Conservation (phyloP, 2,329 filamentous ascomycete species). For the Aspergillus phoenicis region DNA sequence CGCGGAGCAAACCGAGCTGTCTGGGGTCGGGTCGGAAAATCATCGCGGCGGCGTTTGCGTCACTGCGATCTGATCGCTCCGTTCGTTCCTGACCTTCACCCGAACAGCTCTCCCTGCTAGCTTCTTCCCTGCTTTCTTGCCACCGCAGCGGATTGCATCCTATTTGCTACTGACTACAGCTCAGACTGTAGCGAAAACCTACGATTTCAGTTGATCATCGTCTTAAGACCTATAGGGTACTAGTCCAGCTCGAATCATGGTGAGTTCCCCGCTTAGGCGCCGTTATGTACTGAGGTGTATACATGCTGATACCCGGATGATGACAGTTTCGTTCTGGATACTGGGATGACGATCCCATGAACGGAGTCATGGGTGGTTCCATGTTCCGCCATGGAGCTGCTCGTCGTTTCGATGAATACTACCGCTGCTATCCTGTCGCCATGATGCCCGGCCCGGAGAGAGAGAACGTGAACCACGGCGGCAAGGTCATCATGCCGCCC, state of each 20-base stretch:
- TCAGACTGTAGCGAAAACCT: background rate
- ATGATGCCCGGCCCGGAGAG: constrained; percentile 92
- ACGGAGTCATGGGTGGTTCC: constrained; percentile 56
- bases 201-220: background rate
- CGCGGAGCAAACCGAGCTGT: constrained; percentile 13
- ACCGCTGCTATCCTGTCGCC: constrained; percentile 90
- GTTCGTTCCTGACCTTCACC: constrained; percentile 8
- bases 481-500: constrained; percentile 96
- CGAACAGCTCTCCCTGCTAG: constrained; percentile 2
- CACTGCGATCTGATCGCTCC: constrained; percentile 32
- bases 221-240: background rate
- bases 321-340: constrained; percentile 50
- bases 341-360: constrained; percentile 57
- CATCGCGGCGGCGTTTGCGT: constrained; percentile 42
- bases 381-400: constrained; percentile 55
- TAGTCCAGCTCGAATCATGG: constrained; percentile 25
- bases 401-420: constrained; percentile 96
- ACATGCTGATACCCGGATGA: constrained; percentile 19
- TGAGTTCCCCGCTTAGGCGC: constrained; percentile 18
- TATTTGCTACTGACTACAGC: background rate
- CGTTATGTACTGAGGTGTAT: background rate
- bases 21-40: constrained; percentile 47
- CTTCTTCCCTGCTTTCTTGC: background rate
- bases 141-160: background rate
- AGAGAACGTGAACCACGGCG: constrained; percentile 89